These are phyloP conservation scores for Westerdykella ornata DNA, from an alignment of 2,329 filamentous ascomycete genomes.

Conservation along the genomic window DNA sequence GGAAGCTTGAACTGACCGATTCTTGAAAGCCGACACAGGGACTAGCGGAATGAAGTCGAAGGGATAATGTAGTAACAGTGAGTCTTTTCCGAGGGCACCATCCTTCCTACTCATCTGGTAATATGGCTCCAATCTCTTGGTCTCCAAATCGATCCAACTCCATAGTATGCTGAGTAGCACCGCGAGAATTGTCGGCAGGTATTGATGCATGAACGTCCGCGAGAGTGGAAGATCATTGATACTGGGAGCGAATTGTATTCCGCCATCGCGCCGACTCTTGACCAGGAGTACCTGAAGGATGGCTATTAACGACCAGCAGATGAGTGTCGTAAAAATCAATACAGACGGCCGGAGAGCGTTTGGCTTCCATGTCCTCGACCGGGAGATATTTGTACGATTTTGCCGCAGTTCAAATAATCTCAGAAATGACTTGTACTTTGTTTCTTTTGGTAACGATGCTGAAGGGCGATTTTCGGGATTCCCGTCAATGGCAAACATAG, in stretches of 20 bases:
- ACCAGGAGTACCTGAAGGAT: conserved; percentile 43
- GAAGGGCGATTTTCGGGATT: no score
- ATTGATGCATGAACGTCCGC: conserved; percentile 43
- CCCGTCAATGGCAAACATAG: no score
- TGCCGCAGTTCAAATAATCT: no score
- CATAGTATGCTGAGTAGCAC: conserved; percentile 52
- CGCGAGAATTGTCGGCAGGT: conserved; percentile 47
- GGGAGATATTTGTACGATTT: not conserved
- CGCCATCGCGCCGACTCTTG: conserved; percentile 39
- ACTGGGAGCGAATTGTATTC: conserved; percentile 36
- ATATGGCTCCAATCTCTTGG: conserved; percentile 55
- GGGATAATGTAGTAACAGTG: conserved; percentile 51
- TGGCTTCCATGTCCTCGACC: conserved; percentile 14
- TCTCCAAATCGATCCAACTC: conserved; percentile 55
- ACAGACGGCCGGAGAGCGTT: conserved; percentile 12
- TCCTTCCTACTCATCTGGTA: conserved; percentile 47
- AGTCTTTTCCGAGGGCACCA: conserved; percentile 43
- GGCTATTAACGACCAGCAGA: conserved; percentile 1
- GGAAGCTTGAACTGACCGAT: conserved; percentile 14
- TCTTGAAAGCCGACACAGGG: conserved; percentile 37
- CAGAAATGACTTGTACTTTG: no score
- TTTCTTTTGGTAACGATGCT: no score
- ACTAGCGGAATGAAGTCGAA: conserved; percentile 44
- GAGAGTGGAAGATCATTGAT: conserved; percentile 35
- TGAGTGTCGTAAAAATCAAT: conserved; percentile 8